Base-by-base conservation (phyloP, 148 eudicot genomes). In the Rheum nobile region DNA sequence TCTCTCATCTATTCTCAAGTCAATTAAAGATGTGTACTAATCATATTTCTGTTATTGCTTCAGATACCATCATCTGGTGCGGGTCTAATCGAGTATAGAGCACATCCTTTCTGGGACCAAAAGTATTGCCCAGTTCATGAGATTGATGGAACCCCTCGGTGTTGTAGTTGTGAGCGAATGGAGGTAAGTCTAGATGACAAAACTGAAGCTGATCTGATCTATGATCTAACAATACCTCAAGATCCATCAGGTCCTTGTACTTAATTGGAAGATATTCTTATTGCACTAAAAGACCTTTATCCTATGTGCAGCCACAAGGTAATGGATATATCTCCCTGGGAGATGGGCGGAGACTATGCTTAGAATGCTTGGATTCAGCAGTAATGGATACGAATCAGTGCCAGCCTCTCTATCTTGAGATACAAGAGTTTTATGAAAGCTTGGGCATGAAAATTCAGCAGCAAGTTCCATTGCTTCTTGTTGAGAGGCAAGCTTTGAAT, bases 61-160 rank as follows among this genome's bases (percentile, higher is more conserved):
- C 86, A 89, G 88, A 89, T 89, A 71, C 86, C 88, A 54, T 83
- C 91, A 74, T 86, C 82, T 46, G 78, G 81, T 73, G 80, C 88
- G 54, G 93, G 93, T 37, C 84, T 87, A 68, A 87, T 89, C 65
- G 93, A 89, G 77, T 89, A 89, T 73, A 82, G 90, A 70, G 93
- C 90, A 41, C 93, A 89, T 78, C 93, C 93, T 76, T 87, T 87
- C 71, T 89, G 93, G 93, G 89, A 80, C 72, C 90, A 89, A 67
- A 89, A 85, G 72, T 89, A 89, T 79, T 89, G 89, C 72, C 90
- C 93, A 48, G 69, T 71, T 75, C 93, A 89, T 75, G 93, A 89
- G 77, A 86, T 78, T 65, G 90, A 89, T 80, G 85, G 90, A 76
- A 87, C 90, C 63, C 89, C 90, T 61, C 82, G 89, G 50, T 89